Base-by-base conservation (phyloP, 2,329 filamentous ascomycete species). In the Aspergillus hiratsukae region DNA sequence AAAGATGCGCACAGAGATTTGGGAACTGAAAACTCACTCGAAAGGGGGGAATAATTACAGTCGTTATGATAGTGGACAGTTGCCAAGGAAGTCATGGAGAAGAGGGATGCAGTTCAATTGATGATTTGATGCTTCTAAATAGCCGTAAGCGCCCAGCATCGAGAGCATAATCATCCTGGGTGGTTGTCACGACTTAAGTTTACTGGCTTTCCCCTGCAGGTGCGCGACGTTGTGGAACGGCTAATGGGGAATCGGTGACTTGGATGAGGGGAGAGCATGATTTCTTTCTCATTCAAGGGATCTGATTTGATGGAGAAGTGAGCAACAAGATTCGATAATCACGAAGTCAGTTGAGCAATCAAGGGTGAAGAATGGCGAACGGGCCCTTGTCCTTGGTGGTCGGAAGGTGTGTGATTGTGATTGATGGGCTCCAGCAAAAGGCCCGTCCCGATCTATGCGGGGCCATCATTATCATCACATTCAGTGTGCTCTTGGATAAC, bases 361-460 rank as follows among this genome's bases (percentile, higher is more conserved):
- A 43, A 43, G 40, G 40, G 21, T 43, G 40, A 43, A 21, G 40
- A 43, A 43, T 9, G n/a, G 40, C 40, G 40, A 43, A 43, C 40
- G 40, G 40, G 21, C 40, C 40, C n/a, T 19, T 43, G n/a, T 43
- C 9, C 10, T 9, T 43, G n/a, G 40, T 19, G 11, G 3, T 14
- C 4, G 2, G 31, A 35, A 35, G 5, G 1, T 6, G 27, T n/a
- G 23, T 23, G 23, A 23, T 23, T 23, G 23, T 29, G 43, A 46
- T 46, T 51, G 25, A 40, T 48, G 51, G 31, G 52, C 41, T 27
- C 28, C 25, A 43, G 28, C n/a, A 31, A 25, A 53, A 53, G 51
- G 51, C 51, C 51, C 51, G 51, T 53, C 48, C 51, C 51, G 52
- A 28, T n/a, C 53, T 17, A 55, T 55, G 40, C 45, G 27, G 52